These are phyloP conservation scores for Penstemon eatonii DNA, from an alignment of 257 asterid species.

Conservation along the genomic window DNA sequence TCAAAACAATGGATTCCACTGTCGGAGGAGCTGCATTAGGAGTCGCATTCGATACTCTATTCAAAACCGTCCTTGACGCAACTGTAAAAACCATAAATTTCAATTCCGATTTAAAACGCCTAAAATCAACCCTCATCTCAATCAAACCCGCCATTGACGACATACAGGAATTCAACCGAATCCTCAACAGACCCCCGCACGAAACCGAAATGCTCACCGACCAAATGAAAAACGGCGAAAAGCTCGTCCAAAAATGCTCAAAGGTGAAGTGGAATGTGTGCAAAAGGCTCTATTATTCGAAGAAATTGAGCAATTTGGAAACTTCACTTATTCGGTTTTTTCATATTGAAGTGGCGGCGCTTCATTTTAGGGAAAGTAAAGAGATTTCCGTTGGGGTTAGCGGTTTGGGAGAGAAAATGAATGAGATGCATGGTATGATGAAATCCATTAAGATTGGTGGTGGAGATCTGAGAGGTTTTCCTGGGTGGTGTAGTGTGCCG, in stretches of 20 bases:
- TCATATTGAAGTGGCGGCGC: conserved; percentile 26
- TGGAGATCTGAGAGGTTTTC: neutral
- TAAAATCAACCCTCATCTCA: conserved; percentile 16
- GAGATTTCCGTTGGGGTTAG: conserved; percentile 19
- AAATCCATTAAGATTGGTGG: neutral
- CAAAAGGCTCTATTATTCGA: conserved; percentile 19
- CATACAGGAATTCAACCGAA: conserved; percentile 9
- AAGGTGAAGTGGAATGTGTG: conserved; percentile 25
- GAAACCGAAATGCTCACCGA: conserved; percentile 13
- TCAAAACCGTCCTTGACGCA: conserved; percentile 9
- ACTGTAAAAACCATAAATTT: neutral
- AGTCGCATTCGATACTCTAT: conserved; percentile 20
- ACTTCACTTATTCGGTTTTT: conserved; percentile 25
- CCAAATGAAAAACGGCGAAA: neutral
- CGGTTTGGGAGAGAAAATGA: conserved; percentile 14
- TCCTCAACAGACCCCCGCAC: neutral
- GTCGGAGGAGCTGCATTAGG: conserved; percentile 17
- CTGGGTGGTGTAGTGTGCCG: conserved; percentile 29
- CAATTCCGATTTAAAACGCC: conserved; percentile 10
- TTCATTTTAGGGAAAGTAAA: conserved; percentile 24
- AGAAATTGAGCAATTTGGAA: conserved; percentile 14
- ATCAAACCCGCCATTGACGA: conserved; percentile 19
- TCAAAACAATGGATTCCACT: too few relatives aligned
- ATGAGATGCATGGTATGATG: neutral
- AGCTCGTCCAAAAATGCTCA: conserved; percentile 25